These are phyloP conservation scores for Pseudevernia furfuracea DNA, from an alignment of 495 filamentous ascomycete species.

Conservation along the genomic window DNA sequence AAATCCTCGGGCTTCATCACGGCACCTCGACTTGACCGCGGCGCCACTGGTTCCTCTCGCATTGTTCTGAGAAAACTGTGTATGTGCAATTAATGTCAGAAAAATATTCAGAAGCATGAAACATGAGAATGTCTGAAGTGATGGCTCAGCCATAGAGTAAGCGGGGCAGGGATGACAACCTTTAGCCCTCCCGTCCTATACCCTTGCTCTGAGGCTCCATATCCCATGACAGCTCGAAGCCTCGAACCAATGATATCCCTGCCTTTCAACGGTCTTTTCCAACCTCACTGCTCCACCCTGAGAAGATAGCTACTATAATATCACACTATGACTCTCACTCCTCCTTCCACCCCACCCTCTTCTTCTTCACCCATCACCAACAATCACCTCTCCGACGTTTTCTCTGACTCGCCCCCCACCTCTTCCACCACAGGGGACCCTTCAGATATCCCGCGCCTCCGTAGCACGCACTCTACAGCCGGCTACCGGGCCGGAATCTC, in stretches of 20 bases:
- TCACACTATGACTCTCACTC: constrained; percentile 6
- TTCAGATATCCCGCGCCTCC: constrained; percentile 69
- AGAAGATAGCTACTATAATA: background rate
- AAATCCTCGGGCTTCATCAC: background rate
- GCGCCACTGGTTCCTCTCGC: background rate
- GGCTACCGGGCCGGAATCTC: constrained; percentile 87
- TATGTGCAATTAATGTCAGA: background rate
- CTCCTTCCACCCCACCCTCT: constrained; percentile 17
- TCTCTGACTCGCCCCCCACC: constrained; percentile 24
- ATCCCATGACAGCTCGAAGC: background rate
- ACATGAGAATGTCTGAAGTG: background rate
- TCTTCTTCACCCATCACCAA: constrained; percentile 5
- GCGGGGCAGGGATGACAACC: background rate
- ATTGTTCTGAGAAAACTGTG: background rate
- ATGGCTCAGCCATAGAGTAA: background rate
- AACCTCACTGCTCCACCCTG: background rate
- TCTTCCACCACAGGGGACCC: constrained; percentile 28
- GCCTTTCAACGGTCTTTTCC: background rate
- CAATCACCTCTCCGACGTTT: constrained; percentile 22
- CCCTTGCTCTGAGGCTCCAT: background rate
- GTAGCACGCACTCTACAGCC: constrained; percentile 66
- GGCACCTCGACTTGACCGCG: background rate
- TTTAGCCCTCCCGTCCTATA: background rate
- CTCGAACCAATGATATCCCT: background rate
- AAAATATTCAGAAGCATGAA: background rate